Evolutionary conservation across 2,329 filamentous ascomycete genomes (phyloP).

Genomic region (Diaporthe ilicicola): DNA sequence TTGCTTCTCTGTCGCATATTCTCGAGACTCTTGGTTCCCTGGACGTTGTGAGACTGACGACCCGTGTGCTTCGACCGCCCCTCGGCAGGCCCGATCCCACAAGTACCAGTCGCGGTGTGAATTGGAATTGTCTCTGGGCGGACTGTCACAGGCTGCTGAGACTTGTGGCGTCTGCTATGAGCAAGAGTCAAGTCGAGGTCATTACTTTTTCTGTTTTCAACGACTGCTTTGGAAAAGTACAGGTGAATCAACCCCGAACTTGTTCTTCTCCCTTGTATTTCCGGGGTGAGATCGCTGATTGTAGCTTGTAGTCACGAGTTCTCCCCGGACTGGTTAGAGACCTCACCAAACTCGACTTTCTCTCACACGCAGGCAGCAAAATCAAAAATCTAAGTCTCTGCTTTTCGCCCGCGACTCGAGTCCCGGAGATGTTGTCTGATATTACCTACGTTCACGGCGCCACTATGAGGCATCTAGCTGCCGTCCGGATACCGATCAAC

Average conservation of each 20-base stretch:
- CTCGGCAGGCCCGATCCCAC: neutral
- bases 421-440: neutral
- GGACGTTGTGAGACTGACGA: neutral
- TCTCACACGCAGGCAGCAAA: neutral
- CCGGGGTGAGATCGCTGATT: neutral
- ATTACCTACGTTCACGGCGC: neutral
- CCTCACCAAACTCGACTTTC: neutral
- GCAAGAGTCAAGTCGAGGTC: neutral
- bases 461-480: neutral
- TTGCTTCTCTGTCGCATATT: neutral
- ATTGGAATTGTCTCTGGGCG: slow-evolving; percentile 19
- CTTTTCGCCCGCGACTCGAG: neutral
- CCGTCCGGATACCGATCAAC: neutral
- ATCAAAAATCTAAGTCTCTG: slow-evolving; percentile 6
- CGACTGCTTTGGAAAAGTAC: slow-evolving; percentile 9
- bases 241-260: neutral
- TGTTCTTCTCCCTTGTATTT: neutral
- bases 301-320: neutral
- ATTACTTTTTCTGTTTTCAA: slow-evolving; percentile 2
- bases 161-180: slow-evolving; percentile 1
- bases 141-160: slow-evolving; percentile 15
- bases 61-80: neutral
- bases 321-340: neutral
- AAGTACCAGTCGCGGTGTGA: neutral
- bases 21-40: neutral